Base-by-base conservation (phyloP, 2,329 filamentous ascomycete genomes). In the Arthrobotrys sinensis region DNA sequence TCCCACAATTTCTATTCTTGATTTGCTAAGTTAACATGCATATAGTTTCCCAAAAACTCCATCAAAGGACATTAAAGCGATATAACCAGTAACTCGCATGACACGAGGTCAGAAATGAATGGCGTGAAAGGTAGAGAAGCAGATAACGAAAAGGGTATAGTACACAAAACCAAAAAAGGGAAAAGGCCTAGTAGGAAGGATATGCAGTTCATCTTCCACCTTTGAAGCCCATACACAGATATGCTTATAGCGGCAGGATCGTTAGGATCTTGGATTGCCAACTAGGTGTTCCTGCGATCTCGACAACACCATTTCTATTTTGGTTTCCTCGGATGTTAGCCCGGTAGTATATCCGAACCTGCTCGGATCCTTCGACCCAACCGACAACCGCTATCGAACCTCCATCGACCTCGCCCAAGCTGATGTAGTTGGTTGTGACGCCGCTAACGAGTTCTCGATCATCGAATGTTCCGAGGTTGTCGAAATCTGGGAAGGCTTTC, bases 311-410 rank as follows among this genome's bases (percentile, higher is more conserved):
- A 45, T 78, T 67, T n/a, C 40, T 36, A 21, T 70, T 66, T 1
- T 50, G 24, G 28, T 78, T 78, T 12, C 60, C 38, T n/a, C 24
- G 34, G 5, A 57, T 12, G 21, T 64, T 68, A 4, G 62, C 67
- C 12, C 45, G 67, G 53, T 48, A 78, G 63, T 78, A 78, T 48
- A 78, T 21, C 16, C 75, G 55, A 11, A 72, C 65, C 65, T 77
- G 60, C 34, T 77, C 73, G 3, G 34, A 34, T 12, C 32, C 28
- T 24, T 69, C 67, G 11, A 38, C 67, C 75, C 75, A 78, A 4
- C 45, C 63, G 8, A 78, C 28, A 0, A 57, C 75, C 8, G 67
- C 67, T 43, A 78, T 12, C 1, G 75, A 45, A 14, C 75, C 75
- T 55, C 75, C 75, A 4, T 55, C 16, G 12, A 68, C 11, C 45